Evolutionary conservation across 2,329 filamentous ascomycete genomes (phyloP).

Genomic region (Fusarium kyushuense): DNA sequence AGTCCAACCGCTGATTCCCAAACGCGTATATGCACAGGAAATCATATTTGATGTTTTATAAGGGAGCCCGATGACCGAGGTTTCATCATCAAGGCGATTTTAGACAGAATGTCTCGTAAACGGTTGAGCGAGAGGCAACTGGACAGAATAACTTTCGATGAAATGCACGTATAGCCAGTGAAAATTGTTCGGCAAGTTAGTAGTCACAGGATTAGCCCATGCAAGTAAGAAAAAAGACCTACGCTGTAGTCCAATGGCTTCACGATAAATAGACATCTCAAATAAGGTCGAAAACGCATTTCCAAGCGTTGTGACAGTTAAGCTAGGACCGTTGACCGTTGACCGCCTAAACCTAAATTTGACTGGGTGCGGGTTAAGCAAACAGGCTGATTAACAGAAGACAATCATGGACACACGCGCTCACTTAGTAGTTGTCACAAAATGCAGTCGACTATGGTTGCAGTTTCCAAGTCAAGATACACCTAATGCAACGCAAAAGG

Average conservation of each 20-base stretch:
- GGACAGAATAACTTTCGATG: background rate
- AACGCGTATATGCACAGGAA: background rate
- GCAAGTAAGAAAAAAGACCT: background rate
- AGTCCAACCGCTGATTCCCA: background rate
- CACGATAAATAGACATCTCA: background rate
- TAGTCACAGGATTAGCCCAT: too few relatives aligned
- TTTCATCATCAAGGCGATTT: too few relatives aligned
- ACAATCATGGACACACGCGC: background rate
- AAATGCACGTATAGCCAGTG: background rate
- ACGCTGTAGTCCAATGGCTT: background rate
- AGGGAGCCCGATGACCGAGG: background rate
- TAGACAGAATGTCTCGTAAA: background rate
- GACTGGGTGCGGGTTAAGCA: background rate
- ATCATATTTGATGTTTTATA: background rate
- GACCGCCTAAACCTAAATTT: slow-evolving; percentile 25
- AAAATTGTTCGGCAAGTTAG: background rate
- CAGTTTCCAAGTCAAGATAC: background rate
- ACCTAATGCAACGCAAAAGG: background rate
- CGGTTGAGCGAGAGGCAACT: background rate
- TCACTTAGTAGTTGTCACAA: background rate
- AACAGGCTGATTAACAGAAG: background rate
- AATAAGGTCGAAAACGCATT: background rate
- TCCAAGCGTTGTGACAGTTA: background rate
- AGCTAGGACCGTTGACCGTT: slow-evolving; percentile 15
- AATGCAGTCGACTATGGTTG: slow-evolving; percentile 4